Base-by-base conservation (phyloP, 1,284 basidiomycete genomes). In the Ceratobasidium sp. region DNA sequence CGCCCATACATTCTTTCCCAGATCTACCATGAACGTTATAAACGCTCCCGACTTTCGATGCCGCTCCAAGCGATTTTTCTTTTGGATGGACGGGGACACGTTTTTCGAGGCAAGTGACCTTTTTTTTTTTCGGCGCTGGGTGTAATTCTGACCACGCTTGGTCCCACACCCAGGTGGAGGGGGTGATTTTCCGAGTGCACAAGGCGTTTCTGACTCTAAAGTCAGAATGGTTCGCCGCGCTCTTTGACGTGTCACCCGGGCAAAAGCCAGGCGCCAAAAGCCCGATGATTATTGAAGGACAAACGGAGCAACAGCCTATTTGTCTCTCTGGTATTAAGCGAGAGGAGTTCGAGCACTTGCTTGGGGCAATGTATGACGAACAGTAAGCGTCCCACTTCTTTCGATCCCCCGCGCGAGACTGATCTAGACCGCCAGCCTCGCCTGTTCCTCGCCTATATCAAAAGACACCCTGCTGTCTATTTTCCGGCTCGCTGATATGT, bases 401-500 rank as follows among this genome's bases (percentile, higher is more conserved):
- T 23, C 16, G 36, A 40, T 28, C 40, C 25, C 16, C 40, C 28
- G 14, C 12, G 12, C 16, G 23, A 23, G 23, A 58, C 54, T 69
- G 53, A 69, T 54, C 53, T 33, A 23, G 53, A n/a, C 23, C 40
- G 23, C 40, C 33, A 70, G 67, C 56, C 67, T 70, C 46, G 38
- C 67, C 46, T 70, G 53, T 36, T 56, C 53, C 30, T 59, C 67
- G 44, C 40, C 54, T 6, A 49, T 70, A 56, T 40, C 67, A 38
- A 70, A 70, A 60, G 67, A 70, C 44, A 70, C 67, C 6, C 23
- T 70, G 33, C 28, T 70, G 28, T 40, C 67, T 33, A 70, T 70
- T n/a, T 70, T 70, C 46, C 54, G 67, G 56, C 56, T 70, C n/a
- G 54, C 67, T n/a, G 67, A 70, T 46, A 70, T 70, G 67, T 70